A percentile compares a stretch with the other conserved stretches of the same genome.
These are phyloP conservation scores for Sarcomyxa edulis DNA, from an alignment of 768 basidiomycete species.

Conservation along the genomic window DNA sequence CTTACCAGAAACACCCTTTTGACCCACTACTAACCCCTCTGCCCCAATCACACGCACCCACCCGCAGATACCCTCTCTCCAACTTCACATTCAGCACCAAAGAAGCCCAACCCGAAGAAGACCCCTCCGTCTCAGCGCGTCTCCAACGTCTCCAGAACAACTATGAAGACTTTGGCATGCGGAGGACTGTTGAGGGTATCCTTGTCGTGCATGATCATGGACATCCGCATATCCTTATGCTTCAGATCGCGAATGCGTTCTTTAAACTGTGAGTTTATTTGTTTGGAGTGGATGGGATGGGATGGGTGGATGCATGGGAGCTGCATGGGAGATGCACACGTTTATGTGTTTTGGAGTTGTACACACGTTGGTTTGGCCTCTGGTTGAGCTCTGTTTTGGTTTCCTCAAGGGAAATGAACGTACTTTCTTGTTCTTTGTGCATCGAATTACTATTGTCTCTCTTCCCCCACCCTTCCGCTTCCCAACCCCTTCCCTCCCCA, in stretches of 20 bases:
- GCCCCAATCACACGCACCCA: not conserved
- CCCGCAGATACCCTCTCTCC: conserved; percentile 66
- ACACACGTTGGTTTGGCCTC: no score
- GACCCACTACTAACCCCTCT: conserved; percentile 6
- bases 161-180: conserved; percentile 96
- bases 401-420: no score
- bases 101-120: conserved; percentile 95
- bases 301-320: no score
- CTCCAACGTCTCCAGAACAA: conserved; percentile 93
- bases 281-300: no score
- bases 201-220: conserved; percentile 94
- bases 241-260: conserved; percentile 98
- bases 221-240: conserved; percentile 95
- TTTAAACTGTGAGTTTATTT: conserved; percentile 97
- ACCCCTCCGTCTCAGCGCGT: conserved; percentile 91
- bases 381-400: no score
- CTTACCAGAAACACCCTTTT: not conserved
- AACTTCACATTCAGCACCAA: conserved; percentile 97
- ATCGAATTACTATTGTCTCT: no score
- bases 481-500: not conserved
- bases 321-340: no score
- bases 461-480: no score
- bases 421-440: no score
- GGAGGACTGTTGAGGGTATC: conserved; percentile 88
- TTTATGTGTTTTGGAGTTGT: no score